These are phyloP conservation scores for Oryza glumipatula DNA, from an alignment of 176 grass and related monocot genomes.

Conservation along the genomic window DNA sequence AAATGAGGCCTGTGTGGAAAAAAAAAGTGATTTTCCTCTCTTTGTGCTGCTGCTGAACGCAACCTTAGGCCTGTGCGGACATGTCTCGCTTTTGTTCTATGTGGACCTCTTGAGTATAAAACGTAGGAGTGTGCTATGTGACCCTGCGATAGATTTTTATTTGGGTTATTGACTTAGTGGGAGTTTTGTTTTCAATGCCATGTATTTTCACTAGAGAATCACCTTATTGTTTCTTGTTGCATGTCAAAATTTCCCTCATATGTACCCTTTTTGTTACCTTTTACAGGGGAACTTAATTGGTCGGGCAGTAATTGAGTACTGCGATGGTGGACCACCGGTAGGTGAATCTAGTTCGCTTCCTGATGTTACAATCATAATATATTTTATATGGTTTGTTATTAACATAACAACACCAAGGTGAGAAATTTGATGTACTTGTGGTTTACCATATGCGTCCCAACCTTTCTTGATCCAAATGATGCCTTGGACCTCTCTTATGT, in stretches of 20 bases:
- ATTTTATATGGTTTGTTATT: slow-evolving; percentile 9
- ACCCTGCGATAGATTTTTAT: slow-evolving; percentile 2
- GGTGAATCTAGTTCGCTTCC: slow-evolving; percentile 42
- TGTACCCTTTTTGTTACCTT: slow-evolving; percentile 35
- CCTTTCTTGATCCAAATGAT: slow-evolving; percentile 25
- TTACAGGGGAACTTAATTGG: slow-evolving; percentile 92
- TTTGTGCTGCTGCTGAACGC: too few relatives aligned
- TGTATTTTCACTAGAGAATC: slow-evolving; percentile 24
- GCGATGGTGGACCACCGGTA: slow-evolving; percentile 73
- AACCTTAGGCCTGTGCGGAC: background rate
- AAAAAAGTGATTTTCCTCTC: too few relatives aligned
- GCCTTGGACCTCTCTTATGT: background rate
- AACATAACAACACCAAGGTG: background rate
- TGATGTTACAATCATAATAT: background rate
- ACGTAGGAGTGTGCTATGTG: background rate
- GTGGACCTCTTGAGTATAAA: background rate
- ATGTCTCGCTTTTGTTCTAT: background rate
- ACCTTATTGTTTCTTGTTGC: background rate
- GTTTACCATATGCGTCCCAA: slow-evolving; percentile 2
- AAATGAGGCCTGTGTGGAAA: background rate
- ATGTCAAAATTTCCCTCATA: background rate
- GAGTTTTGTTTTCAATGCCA: background rate
- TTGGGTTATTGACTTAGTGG: slow-evolving; percentile 20
- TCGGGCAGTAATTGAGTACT: slow-evolving; percentile 84
- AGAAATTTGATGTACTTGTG: too few relatives aligned